phyloP scores from a whole-genome alignment of 2,329 filamentous ascomycete genomes.

The Cladobotryum mycophilum region DNA sequence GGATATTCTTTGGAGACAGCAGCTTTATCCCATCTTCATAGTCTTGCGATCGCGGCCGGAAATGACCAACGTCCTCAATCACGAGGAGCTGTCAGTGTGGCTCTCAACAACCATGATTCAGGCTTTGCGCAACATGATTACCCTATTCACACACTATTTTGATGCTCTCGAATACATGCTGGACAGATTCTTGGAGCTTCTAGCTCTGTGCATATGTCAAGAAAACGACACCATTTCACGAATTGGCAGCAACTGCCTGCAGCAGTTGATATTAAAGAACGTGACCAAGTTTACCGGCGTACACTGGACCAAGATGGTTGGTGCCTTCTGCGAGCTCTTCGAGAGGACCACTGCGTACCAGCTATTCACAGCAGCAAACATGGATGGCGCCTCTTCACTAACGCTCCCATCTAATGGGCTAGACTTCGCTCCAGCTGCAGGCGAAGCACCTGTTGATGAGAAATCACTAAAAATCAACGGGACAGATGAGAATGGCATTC shows the following conservation, averaged over 20 bases:
- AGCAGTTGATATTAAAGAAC: constrained; percentile 94
- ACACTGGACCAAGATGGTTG: constrained; percentile 93
- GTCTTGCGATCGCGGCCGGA: constrained; percentile 93
- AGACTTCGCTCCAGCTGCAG: constrained; percentile 40
- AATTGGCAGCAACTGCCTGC: constrained; percentile 96
- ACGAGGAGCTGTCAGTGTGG: constrained; percentile 97
- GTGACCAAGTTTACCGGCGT: constrained; percentile 81
- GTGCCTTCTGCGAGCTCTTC: constrained; percentile 92
- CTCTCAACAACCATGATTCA: constrained; percentile 99
- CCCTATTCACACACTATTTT: constrained; percentile 97
- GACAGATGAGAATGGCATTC: constrained; percentile 31
- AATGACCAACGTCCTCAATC: constrained; percentile 89
- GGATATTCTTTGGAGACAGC: constrained; percentile 96
- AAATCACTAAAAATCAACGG: constrained; percentile 59
- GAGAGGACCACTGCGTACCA: constrained; percentile 91
- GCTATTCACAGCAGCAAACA: constrained; percentile 76
- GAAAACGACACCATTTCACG: constrained; percentile 98
- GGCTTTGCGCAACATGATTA: constrained; percentile 95
- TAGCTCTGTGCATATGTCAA: constrained; percentile 95
- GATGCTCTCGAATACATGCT: constrained; percentile 96
- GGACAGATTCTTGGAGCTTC: constrained; percentile 88
- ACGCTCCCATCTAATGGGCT: constrained; percentile 47
- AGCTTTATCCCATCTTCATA: constrained; percentile 97
- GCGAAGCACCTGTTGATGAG: constrained; percentile 39
- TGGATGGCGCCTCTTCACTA: constrained; percentile 46